phyloP scores from a whole-genome alignment of 2,329 filamentous ascomycete genomes.

The Endoconidiophora polonica region DNA sequence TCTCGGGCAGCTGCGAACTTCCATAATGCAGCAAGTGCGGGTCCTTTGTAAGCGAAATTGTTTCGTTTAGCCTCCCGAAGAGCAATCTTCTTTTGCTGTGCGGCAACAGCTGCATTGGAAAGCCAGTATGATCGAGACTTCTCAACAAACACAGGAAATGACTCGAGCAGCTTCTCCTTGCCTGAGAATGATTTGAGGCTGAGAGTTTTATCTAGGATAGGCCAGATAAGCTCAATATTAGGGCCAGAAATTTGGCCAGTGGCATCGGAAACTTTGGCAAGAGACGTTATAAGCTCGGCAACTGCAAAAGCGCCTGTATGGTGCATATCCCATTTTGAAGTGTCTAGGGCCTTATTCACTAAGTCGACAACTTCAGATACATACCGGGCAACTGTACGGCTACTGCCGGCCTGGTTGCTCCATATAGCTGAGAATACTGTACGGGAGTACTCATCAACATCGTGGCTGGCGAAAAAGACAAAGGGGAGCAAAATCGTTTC shows the following conservation, averaged over 20 bases:
- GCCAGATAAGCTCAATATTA: constrained; percentile 57
- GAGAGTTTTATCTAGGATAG: constrained; percentile 63
- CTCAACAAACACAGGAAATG: constrained; percentile 62
- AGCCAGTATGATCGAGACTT: constrained; percentile 43
- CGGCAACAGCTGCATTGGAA: constrained; percentile 33
- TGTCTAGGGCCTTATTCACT: constrained; percentile 51
- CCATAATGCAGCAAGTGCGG: constrained; percentile 57
- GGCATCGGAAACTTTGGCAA: constrained; percentile 40
- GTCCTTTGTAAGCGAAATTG: constrained; percentile 66
- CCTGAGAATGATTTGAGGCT: constrained; percentile 82
- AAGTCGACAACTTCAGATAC: constrained; percentile 64
- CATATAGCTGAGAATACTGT: constrained; percentile 75
- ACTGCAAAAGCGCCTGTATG: constrained; percentile 72
- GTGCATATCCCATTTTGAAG: constrained; percentile 76
- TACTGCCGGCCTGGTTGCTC: constrained; percentile 78
- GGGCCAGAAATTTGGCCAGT: constrained; percentile 41
- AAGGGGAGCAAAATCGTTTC: constrained; percentile 67
- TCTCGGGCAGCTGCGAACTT: constrained; percentile 50
- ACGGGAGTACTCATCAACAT: constrained; percentile 62
- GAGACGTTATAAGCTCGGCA: constrained; percentile 52
- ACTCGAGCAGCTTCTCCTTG: constrained; percentile 70
- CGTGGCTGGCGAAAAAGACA: constrained; percentile 73
- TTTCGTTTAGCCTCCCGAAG: constrained; percentile 81
- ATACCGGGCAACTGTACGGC: constrained; percentile 66
- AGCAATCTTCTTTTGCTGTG: constrained; percentile 62